Conservation (phyloP, 441 rosid genomes). For the Euphorbia schlechtendalii region DNA sequence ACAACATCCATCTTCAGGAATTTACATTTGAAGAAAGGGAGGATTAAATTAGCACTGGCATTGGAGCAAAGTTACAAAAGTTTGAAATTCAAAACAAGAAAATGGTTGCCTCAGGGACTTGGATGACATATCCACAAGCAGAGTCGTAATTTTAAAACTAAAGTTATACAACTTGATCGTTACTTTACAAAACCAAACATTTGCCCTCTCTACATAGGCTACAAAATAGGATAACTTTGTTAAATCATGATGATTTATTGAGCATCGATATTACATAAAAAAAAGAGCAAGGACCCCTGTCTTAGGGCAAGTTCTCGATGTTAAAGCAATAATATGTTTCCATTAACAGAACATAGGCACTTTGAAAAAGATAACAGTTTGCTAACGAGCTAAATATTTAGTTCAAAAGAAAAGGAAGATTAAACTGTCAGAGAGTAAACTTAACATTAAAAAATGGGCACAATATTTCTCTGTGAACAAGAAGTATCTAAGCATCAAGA, state of each 20-base stretch:
- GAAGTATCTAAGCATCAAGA: background rate
- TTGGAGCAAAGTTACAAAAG: background rate
- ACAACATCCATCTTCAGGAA: constrained; percentile 6
- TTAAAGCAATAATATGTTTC: background rate
- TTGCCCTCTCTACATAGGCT: background rate
- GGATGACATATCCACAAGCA: background rate
- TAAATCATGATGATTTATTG: too few relatives aligned
- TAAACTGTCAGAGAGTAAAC: too few relatives aligned
- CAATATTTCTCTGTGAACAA: background rate
- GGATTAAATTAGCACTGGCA: too few relatives aligned
- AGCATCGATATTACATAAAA: background rate
- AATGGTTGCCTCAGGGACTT: too few relatives aligned
- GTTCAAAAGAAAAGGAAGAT: background rate
- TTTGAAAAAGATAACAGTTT: background rate
- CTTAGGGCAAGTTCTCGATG: too few relatives aligned
- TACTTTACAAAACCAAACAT: background rate
- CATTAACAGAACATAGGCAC: background rate
- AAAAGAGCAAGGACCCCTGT: too few relatives aligned
- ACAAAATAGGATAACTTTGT: too few relatives aligned
- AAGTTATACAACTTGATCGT: background rate
- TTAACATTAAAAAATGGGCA: too few relatives aligned
- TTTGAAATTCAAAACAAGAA: background rate
- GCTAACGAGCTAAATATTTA: background rate
- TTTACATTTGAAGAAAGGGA: background rate
- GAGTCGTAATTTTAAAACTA: background rate